phyloP scores from a whole-genome alignment of 257 asterid genomes.

The Scutellaria galericulata region DNA sequence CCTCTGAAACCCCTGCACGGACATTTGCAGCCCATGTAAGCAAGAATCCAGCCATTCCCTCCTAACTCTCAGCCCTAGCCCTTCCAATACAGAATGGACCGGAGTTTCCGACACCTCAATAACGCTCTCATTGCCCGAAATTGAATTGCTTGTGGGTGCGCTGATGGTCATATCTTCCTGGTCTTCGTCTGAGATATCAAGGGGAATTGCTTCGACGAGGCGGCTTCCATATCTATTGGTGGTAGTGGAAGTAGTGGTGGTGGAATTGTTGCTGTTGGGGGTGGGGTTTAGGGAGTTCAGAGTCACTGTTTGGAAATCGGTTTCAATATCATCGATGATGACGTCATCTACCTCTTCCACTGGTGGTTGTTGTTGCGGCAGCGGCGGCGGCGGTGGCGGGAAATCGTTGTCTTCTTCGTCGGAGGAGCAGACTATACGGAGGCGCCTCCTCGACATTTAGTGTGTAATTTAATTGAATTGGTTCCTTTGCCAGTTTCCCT shows the following conservation, averaged over 20 bases:
- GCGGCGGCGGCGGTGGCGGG: conserved; percentile 38
- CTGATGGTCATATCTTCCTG: conserved; percentile 26
- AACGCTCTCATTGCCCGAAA: conserved; percentile 2
- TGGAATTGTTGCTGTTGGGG: conserved; percentile 40
- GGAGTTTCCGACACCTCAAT: conserved; percentile 49
- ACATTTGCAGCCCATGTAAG: conserved; percentile 53
- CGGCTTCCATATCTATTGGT: conserved; percentile 9
- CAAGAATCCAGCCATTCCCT: conserved; percentile 83
- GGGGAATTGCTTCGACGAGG: conserved; percentile 48
- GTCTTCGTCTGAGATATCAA: conserved; percentile 61
- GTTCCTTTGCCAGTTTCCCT: conserved; percentile 69
- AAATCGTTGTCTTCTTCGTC: conserved; percentile 61
- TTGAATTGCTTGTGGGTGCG: conserved; percentile 18
- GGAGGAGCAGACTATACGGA: conserved; percentile 62
- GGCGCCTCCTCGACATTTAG: conserved; percentile 64
- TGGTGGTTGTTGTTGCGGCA: conserved; percentile 29
- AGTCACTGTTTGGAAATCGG: conserved; percentile 67
- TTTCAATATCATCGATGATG: conserved; percentile 47
- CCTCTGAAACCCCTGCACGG: conserved; percentile 53
- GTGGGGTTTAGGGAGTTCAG: conserved; percentile 60
- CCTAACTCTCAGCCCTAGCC: conserved; percentile 62
- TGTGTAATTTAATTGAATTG: neutral
- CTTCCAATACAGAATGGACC: conserved; percentile 53
- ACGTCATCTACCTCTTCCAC: conserved; percentile 46
- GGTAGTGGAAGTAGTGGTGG: conserved; percentile 18